A percentile compares a stretch with the other conserved stretches of the same genome.
phyloP scores from a whole-genome alignment of 306 rosid species.

The Elaeagnus macrophylla region DNA sequence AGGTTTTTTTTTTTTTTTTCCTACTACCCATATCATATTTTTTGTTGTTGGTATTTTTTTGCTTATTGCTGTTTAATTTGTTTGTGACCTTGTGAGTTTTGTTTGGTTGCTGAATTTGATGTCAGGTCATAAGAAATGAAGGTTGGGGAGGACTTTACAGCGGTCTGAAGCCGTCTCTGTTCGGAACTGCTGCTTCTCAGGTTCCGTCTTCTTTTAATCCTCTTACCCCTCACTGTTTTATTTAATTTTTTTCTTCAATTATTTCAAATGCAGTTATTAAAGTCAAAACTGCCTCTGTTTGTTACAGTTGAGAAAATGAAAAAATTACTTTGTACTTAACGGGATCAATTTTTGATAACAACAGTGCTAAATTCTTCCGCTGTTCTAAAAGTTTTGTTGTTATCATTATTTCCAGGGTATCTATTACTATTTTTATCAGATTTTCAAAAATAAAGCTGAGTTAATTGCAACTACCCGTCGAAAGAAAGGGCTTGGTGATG shows the following conservation, averaged over 20 bases:
- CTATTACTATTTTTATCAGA: constrained; percentile 77
- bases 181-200: constrained; percentile 90
- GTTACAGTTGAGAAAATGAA: no score
- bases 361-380: no score
- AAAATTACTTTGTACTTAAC: no score
- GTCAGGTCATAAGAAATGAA: constrained; percentile 49
- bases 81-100: no score
- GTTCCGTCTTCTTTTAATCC: constrained; percentile 8
- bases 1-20: constrained; percentile 24
- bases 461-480: constrained; percentile 60
- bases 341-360: no score
- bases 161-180: constrained; percentile 74
- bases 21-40: background rate
- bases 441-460: constrained; percentile 76
- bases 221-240: background rate
- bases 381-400: no score
- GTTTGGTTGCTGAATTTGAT: no score
- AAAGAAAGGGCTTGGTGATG: constrained; percentile 59
- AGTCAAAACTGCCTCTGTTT: no score
- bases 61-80: no score
- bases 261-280: no score
- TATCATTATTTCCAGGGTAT: constrained; percentile 42
- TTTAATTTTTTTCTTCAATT: no score
- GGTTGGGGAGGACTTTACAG: constrained; percentile 87
- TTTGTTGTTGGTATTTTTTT: background rate